Conservation (phyloP, 2,329 filamentous ascomycete genomes). For the Emericellopsis atlantica region DNA sequence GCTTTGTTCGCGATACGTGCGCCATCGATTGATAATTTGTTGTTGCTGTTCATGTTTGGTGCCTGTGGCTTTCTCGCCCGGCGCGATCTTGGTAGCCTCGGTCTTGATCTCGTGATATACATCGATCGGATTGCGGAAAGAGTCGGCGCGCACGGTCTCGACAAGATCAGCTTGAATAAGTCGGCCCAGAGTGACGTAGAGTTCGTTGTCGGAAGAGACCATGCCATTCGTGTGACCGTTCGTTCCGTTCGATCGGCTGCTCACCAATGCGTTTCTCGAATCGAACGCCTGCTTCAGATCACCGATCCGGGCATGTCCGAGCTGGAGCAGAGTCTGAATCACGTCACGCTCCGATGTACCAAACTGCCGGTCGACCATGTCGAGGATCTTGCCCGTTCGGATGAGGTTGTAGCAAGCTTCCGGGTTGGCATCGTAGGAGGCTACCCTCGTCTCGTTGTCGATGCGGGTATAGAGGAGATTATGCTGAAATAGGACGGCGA, state of each 20-base stretch:
- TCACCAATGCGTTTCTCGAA: slow-evolving; percentile 20
- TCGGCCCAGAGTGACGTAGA: slow-evolving; percentile 37
- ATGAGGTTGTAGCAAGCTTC: slow-evolving; percentile 70
- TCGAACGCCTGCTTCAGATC: slow-evolving; percentile 56
- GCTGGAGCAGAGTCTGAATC: slow-evolving; percentile 59
- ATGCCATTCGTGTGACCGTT: slow-evolving; percentile 16
- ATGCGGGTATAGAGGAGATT: slow-evolving; percentile 64
- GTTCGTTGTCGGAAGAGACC: slow-evolving; percentile 31
- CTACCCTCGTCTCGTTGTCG: slow-evolving; percentile 45
- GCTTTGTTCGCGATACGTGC: slow-evolving; percentile 38
- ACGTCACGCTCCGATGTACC: slow-evolving; percentile 64
- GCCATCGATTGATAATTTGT: slow-evolving; percentile 40
- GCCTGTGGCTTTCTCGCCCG: slow-evolving; percentile 35
- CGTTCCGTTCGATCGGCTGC: slow-evolving; percentile 20
- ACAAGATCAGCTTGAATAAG: slow-evolving; percentile 55
- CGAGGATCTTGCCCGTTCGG: slow-evolving; percentile 69
- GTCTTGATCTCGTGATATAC: slow-evolving; percentile 48
- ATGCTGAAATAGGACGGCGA: slow-evolving; percentile 79
- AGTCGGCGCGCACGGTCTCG: slow-evolving; percentile 45
- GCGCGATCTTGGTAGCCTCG: slow-evolving; percentile 38
- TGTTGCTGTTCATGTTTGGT: slow-evolving; percentile 49
- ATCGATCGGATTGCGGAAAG: slow-evolving; percentile 50
- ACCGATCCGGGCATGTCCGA: slow-evolving; percentile 64
- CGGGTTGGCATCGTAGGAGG: slow-evolving; percentile 76
- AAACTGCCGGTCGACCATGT: slow-evolving; percentile 60